phyloP scores from a whole-genome alignment of 768 basidiomycete species.

The Lentinula detonsa region DNA sequence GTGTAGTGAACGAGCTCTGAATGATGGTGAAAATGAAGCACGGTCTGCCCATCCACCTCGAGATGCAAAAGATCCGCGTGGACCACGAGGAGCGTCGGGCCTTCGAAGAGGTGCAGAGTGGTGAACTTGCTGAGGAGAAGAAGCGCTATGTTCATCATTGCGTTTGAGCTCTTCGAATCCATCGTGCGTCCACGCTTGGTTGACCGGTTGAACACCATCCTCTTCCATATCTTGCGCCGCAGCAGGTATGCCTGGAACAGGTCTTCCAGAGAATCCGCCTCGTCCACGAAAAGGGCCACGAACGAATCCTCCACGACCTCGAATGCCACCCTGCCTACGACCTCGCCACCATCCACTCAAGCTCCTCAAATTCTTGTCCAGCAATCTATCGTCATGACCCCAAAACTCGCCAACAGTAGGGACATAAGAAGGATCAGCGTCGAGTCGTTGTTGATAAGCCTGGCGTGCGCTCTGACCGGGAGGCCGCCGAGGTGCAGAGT shows the following conservation, averaged over 20 bases:
- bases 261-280: slow-evolving; percentile 31
- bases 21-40: slow-evolving; percentile 30
- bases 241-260: slow-evolving; percentile 6
- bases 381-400: slow-evolving; percentile 88
- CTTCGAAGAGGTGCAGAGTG: slow-evolving; percentile 26
- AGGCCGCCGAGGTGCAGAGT: slow-evolving; percentile 25
- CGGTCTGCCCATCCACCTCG: slow-evolving; percentile 46
- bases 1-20: slow-evolving; percentile 23
- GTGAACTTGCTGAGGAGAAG: slow-evolving; percentile 20
- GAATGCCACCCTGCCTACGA: slow-evolving; percentile 64
- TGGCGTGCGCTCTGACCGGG: slow-evolving; percentile 68
- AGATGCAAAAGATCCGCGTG: slow-evolving; percentile 37
- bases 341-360: slow-evolving; percentile 88
- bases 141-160: slow-evolving; percentile 48
- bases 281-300: slow-evolving; percentile 43
- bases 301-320: slow-evolving; percentile 44
- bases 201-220: slow-evolving; percentile 40
- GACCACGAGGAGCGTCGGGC: slow-evolving; percentile 30
- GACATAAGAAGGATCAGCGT: slow-evolving; percentile 82
- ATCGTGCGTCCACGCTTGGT: slow-evolving; percentile 77
- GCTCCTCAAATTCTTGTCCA: slow-evolving; percentile 77
- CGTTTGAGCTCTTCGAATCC: slow-evolving; percentile 85
- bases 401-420: slow-evolving; percentile 91
- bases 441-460: slow-evolving; percentile 78
- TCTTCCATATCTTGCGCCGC: slow-evolving; percentile 8